Percentiles rank a stretch among this genome's conserved stretches.
These are phyloP conservation scores for Peronospora belbahrii DNA, from an alignment of 352 stramenopile genomes.

Conservation along the genomic window DNA sequence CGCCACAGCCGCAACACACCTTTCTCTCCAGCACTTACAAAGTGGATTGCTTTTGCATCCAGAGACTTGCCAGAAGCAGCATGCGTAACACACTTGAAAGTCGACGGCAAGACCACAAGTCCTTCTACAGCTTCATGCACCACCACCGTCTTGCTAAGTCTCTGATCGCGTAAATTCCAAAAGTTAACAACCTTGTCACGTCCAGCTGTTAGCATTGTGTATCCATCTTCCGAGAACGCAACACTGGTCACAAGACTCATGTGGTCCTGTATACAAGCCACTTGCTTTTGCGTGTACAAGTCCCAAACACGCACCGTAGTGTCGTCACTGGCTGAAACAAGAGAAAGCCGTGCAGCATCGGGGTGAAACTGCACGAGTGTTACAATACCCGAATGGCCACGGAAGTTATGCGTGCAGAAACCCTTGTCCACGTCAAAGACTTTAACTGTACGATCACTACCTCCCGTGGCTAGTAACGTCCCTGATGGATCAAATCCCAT, in stretches of 20 bases:
- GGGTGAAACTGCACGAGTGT: slow-evolving; percentile 83
- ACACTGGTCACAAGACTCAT: slow-evolving; percentile 92
- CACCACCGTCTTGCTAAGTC: slow-evolving; percentile 89
- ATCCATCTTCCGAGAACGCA: slow-evolving; percentile 82
- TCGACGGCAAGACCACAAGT: slow-evolving; percentile 78
- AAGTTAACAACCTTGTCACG: slow-evolving; percentile 91
- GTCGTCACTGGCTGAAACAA: slow-evolving; percentile 79
- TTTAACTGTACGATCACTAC: slow-evolving; percentile 92
- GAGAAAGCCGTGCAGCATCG: slow-evolving; percentile 44
- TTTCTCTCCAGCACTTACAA: slow-evolving; percentile 91
- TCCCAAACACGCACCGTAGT: slow-evolving; percentile 79
- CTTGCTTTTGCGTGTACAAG: slow-evolving; percentile 74
- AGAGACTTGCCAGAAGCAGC: slow-evolving; percentile 13
- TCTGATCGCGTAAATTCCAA: slow-evolving; percentile 75
- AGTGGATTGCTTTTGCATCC: slow-evolving; percentile 69
- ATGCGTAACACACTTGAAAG: slow-evolving; percentile 41
- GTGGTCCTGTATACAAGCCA: slow-evolving; percentile 90
- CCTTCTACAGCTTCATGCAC: slow-evolving; percentile 93
- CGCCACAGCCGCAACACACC: slow-evolving; percentile 82
- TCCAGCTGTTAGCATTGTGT: slow-evolving; percentile 83
- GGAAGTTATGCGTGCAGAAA: slow-evolving; percentile 92
- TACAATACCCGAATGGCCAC: slow-evolving; percentile 79
- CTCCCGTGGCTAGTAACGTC: slow-evolving; percentile 92
- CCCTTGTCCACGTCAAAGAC: slow-evolving; percentile 91
- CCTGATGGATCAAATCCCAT: slow-evolving; percentile 88